Conservation (phyloP, 148 eudicot genomes). For the Nyssa sinensis region DNA sequence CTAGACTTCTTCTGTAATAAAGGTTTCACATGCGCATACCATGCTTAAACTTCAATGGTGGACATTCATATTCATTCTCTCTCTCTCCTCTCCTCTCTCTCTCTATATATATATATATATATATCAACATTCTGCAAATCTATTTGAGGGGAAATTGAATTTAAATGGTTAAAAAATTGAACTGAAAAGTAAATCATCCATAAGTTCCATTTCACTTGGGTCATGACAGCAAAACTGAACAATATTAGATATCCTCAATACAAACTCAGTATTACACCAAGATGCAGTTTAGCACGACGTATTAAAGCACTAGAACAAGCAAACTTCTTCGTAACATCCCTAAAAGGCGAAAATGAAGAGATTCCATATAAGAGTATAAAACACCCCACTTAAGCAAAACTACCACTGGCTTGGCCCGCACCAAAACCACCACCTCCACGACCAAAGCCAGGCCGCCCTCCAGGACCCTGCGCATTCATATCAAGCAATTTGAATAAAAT, state of each 20-base stretch:
- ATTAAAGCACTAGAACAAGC: neutral
- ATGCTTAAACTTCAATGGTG: too few relatives aligned
- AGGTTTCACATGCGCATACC: too few relatives aligned
- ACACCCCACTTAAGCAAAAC: neutral
- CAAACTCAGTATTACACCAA: neutral
- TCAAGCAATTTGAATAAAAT: neutral
- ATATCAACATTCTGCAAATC: neutral
- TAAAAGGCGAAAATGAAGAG: neutral
- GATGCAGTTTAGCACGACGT: neutral
- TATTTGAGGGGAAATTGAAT: neutral
- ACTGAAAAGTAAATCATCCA: neutral
- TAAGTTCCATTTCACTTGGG: neutral
- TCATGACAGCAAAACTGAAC: neutral
- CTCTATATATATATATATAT: too few relatives aligned
- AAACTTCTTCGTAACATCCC: neutral
- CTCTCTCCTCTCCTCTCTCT: too few relatives aligned
- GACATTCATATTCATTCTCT: too few relatives aligned
- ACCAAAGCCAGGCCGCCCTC: constrained; percentile 64
- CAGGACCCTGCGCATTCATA: constrained; percentile 46
- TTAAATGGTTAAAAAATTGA: neutral
- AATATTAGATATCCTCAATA: neutral
- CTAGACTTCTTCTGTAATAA: too few relatives aligned
- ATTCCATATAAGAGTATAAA: neutral
- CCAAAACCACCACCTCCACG: constrained; percentile 70
- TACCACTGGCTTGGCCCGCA: constrained; percentile 25